Conservation (phyloP, 768 basidiomycete species). For the Fibroporia radiculosa region DNA sequence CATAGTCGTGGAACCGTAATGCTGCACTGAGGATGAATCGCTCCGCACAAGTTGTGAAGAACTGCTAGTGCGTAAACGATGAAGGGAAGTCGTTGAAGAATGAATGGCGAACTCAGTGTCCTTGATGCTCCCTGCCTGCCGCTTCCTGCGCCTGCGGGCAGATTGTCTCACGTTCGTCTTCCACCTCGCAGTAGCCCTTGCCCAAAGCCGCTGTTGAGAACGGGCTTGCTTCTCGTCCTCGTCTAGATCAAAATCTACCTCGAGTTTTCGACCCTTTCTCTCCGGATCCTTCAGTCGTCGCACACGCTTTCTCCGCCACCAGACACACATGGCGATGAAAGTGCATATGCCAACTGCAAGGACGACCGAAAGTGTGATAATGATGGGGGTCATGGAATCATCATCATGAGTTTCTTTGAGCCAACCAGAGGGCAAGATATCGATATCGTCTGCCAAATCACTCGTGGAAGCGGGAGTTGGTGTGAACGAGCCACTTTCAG, state of each 20-base stretch:
- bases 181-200: conserved; percentile 62
- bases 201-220: conserved; percentile 53
- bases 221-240: conserved; percentile 33
- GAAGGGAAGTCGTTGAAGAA: conserved; percentile 16
- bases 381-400: conserved; percentile 19
- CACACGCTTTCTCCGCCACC: conserved; percentile 45
- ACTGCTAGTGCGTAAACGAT: neutral
- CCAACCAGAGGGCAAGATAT: conserved; percentile 16
- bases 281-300: conserved; percentile 43
- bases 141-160: conserved; percentile 47
- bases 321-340: conserved; percentile 53
- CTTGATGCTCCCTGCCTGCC: conserved; percentile 3
- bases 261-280: conserved; percentile 32
- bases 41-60: neutral
- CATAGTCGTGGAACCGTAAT: neutral
- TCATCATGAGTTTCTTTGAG: conserved; percentile 4
- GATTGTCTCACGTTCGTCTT: conserved; percentile 51
- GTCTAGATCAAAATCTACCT: conserved; percentile 28
- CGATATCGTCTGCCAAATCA: conserved; percentile 1
- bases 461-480: neutral
- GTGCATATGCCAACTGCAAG: conserved; percentile 54
- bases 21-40: neutral
- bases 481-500: neutral
- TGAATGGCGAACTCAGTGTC: conserved; percentile 4
- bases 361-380: conserved; percentile 49